Percentiles rank a stretch among this genome's conserved stretches.
Conservation (phyloP, 768 basidiomycete species). For the Dacryopinax primogenitus region DNA sequence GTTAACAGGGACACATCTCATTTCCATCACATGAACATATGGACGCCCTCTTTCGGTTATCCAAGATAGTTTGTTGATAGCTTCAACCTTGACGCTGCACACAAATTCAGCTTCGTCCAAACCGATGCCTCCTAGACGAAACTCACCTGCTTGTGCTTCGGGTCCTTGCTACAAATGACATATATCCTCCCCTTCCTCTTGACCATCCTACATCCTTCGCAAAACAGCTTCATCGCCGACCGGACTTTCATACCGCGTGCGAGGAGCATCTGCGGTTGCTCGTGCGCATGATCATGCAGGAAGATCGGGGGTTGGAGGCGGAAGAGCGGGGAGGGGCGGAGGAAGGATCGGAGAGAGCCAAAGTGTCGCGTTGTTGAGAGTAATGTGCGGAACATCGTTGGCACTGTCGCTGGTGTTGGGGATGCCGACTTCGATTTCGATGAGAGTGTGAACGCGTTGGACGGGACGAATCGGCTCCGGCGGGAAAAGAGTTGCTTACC, state of each 20-base stretch:
- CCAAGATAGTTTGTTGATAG: neutral
- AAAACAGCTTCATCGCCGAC: slow-evolving; percentile 85
- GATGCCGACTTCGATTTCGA: neutral
- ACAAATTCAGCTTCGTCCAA: neutral
- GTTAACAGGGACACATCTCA: no score
- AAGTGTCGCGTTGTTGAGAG: slow-evolving; percentile 2
- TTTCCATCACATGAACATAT: no score
- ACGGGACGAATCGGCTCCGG: neutral
- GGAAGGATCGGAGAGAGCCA: neutral
- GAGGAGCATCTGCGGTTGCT: neutral
- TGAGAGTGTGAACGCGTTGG: neutral
- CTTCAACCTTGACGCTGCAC: neutral
- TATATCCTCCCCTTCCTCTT: slow-evolving; percentile 82
- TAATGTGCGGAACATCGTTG: neutral
- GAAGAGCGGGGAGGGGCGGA: neutral
- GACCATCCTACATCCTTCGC: slow-evolving; percentile 84
- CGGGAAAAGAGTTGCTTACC: neutral
- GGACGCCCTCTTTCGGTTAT: no score
- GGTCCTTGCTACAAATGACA: slow-evolving; percentile 83
- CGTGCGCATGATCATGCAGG: neutral
- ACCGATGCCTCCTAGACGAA: neutral
- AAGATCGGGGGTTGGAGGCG: slow-evolving; percentile 4
- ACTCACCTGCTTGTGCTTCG: slow-evolving; percentile 91
- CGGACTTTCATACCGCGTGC: slow-evolving; percentile 83
- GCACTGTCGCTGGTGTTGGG: neutral